Evolutionary conservation across 2,329 filamentous ascomycete species (phyloP).

Genomic region (Sporothrix brasiliensis): DNA sequence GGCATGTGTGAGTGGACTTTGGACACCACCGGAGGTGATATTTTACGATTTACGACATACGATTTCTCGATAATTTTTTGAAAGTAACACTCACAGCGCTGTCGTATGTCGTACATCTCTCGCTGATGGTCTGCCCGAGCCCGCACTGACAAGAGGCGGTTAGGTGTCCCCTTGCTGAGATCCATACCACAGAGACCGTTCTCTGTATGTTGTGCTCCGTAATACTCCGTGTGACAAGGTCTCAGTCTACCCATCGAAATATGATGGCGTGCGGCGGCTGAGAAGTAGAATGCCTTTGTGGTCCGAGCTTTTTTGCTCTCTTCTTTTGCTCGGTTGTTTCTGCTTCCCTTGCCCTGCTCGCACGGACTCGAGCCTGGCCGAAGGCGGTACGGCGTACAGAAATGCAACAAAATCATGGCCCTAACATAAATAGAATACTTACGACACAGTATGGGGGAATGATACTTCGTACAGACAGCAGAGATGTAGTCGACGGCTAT

Average conservation of each 20-base stretch:
- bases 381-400: neutral
- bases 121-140: neutral
- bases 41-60: neutral
- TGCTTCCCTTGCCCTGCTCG: neutral
- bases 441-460: neutral
- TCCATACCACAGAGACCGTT: neutral
- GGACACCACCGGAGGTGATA: neutral
- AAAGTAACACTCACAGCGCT: neutral
- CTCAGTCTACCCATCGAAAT: neutral
- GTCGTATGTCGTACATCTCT: neutral
- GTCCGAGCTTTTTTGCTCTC: neutral
- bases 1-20: constrained; percentile 26
- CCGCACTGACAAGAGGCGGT: constrained; percentile 4
- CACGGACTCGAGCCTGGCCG: constrained; percentile 7
- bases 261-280: constrained; percentile 21
- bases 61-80: too few species aligned
- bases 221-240: neutral
- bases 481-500: neutral
- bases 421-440: neutral
- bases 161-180: neutral
- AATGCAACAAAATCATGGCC: neutral
- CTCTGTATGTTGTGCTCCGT: neutral
- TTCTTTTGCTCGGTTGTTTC: neutral
- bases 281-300: neutral
- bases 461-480: neutral